Evolutionary conservation across 306 rosid species (phyloP).

Genomic region (Gastrolobium villosum): DNA sequence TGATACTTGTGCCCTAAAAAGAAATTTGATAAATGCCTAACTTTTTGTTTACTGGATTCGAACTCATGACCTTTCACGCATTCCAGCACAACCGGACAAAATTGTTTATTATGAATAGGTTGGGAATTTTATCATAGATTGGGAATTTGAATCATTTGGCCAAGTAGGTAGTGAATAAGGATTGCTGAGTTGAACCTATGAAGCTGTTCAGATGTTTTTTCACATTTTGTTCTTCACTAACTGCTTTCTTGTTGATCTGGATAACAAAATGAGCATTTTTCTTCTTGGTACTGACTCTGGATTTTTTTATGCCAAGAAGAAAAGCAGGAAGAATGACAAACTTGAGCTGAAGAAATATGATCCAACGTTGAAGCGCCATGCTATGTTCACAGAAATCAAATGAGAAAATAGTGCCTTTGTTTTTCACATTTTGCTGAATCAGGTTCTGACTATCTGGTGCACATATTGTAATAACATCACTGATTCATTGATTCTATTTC

Average conservation of each 20-base stretch:
- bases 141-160: not conserved
- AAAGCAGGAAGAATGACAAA: conserved; percentile 59
- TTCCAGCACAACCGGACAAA: too few relatives aligned
- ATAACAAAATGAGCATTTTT: not conserved
- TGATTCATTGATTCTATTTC: not conserved
- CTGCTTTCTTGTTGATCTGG: not conserved
- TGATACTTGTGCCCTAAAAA: too few relatives aligned
- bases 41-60: too few relatives aligned
- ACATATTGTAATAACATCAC: not conserved
- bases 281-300: conserved; percentile 56
- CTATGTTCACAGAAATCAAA: conserved; percentile 65
- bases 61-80: too few relatives aligned
- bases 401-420: not conserved
- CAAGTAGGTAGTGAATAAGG: not conserved
- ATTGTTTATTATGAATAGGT: too few relatives aligned
- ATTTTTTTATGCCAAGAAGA: conserved; percentile 68
- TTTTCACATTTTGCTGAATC: not conserved
- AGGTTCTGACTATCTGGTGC: not conserved
- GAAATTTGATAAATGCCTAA: too few relatives aligned
- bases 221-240: not conserved
- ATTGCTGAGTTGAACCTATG: not conserved
- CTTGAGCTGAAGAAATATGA: conserved; percentile 69
- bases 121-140: not conserved
- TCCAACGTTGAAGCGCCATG: conserved; percentile 70
- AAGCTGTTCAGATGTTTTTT: not conserved